These are phyloP conservation scores for Trifolium repens DNA, from an alignment of 306 rosid genomes.

Conservation along the genomic window DNA sequence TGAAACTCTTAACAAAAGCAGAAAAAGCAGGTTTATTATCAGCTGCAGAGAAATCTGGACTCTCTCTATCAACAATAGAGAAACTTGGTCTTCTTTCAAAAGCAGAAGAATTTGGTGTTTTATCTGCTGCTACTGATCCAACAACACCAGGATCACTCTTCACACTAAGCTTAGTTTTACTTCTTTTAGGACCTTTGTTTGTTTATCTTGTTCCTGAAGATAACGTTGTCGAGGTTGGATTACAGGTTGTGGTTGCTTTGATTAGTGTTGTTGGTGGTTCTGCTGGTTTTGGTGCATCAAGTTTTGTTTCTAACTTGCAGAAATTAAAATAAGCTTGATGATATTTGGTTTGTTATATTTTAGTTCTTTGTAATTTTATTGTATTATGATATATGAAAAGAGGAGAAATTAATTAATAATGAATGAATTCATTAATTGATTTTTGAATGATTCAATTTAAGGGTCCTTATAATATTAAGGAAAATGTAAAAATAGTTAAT, in stretches of 20 bases:
- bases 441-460: background rate
- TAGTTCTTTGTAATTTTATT: background rate
- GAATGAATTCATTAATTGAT: background rate
- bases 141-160: constrained; percentile 75
- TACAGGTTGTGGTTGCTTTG: constrained; percentile 65
- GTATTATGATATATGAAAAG: background rate
- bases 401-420: background rate
- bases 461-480: background rate
- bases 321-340: constrained; percentile 48
- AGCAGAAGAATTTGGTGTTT: constrained; percentile 87
- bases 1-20: constrained; percentile 82
- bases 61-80: constrained; percentile 85
- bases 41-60: constrained; percentile 82
- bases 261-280: constrained; percentile 69
- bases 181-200: constrained; percentile 75
- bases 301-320: constrained; percentile 85
- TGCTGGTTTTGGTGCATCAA: constrained; percentile 85
- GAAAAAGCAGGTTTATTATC: constrained; percentile 95
- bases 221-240: constrained; percentile 54
- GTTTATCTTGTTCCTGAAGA: constrained; percentile 91
- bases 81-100: constrained; percentile 79
- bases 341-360: background rate
- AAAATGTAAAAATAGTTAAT: background rate
- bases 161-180: constrained; percentile 63
- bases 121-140: constrained; percentile 91